Conservation (phyloP, 257 asterid species). For the Euphrasia confusa region DNA sequence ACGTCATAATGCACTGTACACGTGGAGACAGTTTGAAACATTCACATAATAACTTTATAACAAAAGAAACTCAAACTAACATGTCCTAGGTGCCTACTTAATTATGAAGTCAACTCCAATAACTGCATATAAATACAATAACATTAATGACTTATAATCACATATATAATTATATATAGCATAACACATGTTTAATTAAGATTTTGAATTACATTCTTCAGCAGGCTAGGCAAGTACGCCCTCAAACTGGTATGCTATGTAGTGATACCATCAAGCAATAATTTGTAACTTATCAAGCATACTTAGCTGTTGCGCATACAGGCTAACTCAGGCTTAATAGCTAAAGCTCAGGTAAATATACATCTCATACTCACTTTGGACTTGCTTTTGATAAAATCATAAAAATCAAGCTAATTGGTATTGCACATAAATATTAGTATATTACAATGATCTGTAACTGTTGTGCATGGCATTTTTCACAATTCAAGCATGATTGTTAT, state of each 20-base stretch:
- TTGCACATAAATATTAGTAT: not conserved
- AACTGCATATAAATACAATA: not conserved
- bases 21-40: slow-evolving; percentile 19
- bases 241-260: slow-evolving; percentile 13
- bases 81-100: slow-evolving; percentile 6
- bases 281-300: not conserved
- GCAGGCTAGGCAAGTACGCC: not conserved
- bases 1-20: slow-evolving; percentile 7
- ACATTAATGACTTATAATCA: not conserved
- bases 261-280: slow-evolving; percentile 9
- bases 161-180: not conserved
- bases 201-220: not conserved
- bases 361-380: not conserved
- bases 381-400: not conserved
- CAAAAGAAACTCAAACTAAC: slow-evolving; percentile 1
- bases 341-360: not conserved
- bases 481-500: not conserved
- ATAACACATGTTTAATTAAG: slow-evolving; percentile 3
- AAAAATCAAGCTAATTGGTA: not conserved
- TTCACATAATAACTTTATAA: slow-evolving; percentile 1
- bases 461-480: slow-evolving; percentile 1
- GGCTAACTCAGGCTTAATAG: not conserved
- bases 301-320: not conserved
- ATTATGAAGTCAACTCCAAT: not conserved
- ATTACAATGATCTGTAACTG: slow-evolving; percentile 7